phyloP scores from a whole-genome alignment of 225 moss, liverwort and hornwort species.

The Lunularia cruciata region DNA sequence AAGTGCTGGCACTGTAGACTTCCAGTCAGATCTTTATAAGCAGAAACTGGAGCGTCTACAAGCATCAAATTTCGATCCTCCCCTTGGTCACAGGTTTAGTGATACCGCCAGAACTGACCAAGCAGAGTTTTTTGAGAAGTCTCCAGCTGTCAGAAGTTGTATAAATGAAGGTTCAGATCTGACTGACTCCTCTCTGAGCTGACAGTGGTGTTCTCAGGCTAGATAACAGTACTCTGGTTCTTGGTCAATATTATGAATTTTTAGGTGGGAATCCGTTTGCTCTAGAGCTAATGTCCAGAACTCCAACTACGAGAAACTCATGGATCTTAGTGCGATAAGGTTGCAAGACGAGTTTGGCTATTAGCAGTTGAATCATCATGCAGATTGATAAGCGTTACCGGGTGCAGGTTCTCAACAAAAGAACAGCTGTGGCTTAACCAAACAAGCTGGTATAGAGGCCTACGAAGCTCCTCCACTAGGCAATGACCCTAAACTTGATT shows the following conservation, averaged over 20 bases:
- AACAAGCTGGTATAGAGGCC: not conserved
- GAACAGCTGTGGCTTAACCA: not conserved
- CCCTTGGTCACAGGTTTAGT: slow-evolving; percentile 12
- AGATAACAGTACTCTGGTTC: not conserved
- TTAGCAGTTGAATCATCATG: not conserved
- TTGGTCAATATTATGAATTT: not conserved
- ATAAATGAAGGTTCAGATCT: slow-evolving; percentile 24
- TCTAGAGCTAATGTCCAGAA: no score
- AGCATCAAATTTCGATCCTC: slow-evolving; percentile 3
- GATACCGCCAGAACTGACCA: slow-evolving; percentile 14
- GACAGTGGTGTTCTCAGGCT: not conserved
- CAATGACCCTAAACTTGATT: not conserved
- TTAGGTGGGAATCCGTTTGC: no score
- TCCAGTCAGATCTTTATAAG: slow-evolving; percentile 15
- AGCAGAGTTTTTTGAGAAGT: slow-evolving; percentile 2
- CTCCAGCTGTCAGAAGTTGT: slow-evolving; percentile 17
- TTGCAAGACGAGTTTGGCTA: no score
- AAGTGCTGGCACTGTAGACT: slow-evolving; percentile 18
- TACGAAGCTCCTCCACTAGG: not conserved
- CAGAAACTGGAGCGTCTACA: slow-evolving; percentile 18
- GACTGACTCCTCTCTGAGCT: slow-evolving; percentile 14
- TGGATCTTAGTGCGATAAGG: no score
- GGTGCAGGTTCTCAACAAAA: slow-evolving; percentile 9
- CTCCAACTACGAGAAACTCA: no score
- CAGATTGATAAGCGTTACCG: not conserved